Percentiles rank a stretch among this genome's conserved stretches.
Conservation (phyloP, 2,329 filamentous ascomycete species). For the Fusarium paranaense region DNA sequence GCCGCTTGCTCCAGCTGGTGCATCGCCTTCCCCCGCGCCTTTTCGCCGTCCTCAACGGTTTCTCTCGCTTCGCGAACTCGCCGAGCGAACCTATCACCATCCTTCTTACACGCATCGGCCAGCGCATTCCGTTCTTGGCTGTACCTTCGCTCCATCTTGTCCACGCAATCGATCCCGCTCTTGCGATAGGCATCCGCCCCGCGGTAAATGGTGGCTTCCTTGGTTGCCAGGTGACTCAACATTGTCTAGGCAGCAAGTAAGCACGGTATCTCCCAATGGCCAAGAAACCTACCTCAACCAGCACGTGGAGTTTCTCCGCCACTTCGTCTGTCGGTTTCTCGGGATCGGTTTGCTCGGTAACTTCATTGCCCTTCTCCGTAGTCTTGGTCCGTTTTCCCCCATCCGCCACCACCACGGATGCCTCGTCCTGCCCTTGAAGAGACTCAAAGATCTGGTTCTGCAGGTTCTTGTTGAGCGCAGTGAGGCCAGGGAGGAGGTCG, state of each 20-base stretch:
- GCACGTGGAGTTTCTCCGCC: slow-evolving; percentile 31
- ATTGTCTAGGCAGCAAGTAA: slow-evolving; percentile 39
- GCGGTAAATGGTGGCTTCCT: slow-evolving; percentile 33
- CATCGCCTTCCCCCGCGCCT: slow-evolving; percentile 6
- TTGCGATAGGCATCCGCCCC: slow-evolving; percentile 39
- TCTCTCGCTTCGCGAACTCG: slow-evolving; percentile 12
- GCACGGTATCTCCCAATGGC: background rate
- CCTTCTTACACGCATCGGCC: slow-evolving; percentile 26
- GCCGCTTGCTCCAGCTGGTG: slow-evolving; percentile 20
- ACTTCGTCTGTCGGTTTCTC: slow-evolving; percentile 17
- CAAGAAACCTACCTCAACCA: slow-evolving; percentile 42
- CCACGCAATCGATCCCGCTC: slow-evolving; percentile 34
- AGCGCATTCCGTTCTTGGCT: slow-evolving; percentile 32
- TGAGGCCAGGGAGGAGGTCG: background rate
- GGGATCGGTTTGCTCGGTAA: background rate
- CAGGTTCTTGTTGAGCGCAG: slow-evolving; percentile 15
- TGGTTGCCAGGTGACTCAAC: slow-evolving; percentile 37
- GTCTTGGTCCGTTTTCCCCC: background rate
- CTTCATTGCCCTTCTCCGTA: background rate
- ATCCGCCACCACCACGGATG: background rate
- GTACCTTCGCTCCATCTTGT: slow-evolving; percentile 37
- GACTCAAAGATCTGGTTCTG: slow-evolving; percentile 34
- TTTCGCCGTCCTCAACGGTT: slow-evolving; percentile 13
- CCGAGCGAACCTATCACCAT: slow-evolving; percentile 32
- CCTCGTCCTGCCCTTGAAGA: slow-evolving; percentile 14